Conservation (phyloP, 2,329 filamentous ascomycete genomes). For the Trichophyton mentagrophytes region DNA sequence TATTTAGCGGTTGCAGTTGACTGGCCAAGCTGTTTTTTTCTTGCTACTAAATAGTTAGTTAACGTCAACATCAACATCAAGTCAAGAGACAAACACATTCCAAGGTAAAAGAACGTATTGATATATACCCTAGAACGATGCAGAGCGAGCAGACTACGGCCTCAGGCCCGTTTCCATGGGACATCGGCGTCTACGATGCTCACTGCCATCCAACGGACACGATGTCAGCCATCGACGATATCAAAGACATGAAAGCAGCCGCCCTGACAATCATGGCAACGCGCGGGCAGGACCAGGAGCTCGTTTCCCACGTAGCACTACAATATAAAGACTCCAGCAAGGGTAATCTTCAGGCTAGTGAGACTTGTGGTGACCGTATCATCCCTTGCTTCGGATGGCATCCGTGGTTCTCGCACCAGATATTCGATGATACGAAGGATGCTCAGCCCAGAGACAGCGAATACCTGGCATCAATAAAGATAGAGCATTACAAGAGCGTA, state of each 20-base stretch:
- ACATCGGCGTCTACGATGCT: constrained; percentile 49
- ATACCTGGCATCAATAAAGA: constrained; percentile 16
- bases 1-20: no score
- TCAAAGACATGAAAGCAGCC: constrained; percentile 45
- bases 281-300: constrained; percentile 46
- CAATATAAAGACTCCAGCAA: neutral
- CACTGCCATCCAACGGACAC: constrained; percentile 57
- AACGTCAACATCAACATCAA: neutral
- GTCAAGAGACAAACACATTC: neutral
- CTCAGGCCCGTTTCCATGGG: constrained; percentile 42
- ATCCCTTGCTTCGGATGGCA: constrained; percentile 56
- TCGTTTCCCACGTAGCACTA: constrained; percentile 32
- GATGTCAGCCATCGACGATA: constrained; percentile 42
- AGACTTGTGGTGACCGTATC: constrained; percentile 30
- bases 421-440: constrained; percentile 35
- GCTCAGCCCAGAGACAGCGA: constrained; percentile 16
- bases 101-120: neutral
- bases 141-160: neutral
- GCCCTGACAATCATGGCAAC: constrained; percentile 53
- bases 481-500: constrained; percentile 42
- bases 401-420: constrained; percentile 54
- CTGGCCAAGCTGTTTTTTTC: no score
- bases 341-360: no score
- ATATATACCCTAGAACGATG: neutral
- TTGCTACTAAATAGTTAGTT: no score